Conservation (phyloP, 768 basidiomycete species). For the Neoboletus brunneissimus region DNA sequence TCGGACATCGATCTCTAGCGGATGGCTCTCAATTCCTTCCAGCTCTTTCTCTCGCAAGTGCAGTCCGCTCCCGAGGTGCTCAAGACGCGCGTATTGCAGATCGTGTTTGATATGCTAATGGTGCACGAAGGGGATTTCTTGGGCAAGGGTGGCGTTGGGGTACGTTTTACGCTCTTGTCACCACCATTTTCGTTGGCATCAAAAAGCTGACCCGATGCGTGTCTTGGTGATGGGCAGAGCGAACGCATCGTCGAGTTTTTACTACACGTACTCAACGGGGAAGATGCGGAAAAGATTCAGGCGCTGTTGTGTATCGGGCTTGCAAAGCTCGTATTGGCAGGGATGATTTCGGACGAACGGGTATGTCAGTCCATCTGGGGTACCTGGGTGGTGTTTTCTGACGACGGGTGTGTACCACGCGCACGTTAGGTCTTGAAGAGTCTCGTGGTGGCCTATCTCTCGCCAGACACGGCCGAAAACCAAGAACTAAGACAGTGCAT, state of each 20-base stretch:
- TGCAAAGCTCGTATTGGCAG: slow-evolving; percentile 80
- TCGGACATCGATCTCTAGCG: slow-evolving; percentile 9
- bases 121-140: slow-evolving; percentile 71
- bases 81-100: slow-evolving; percentile 66
- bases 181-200: not conserved
- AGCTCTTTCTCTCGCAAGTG: slow-evolving; percentile 79
- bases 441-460: slow-evolving; percentile 64
- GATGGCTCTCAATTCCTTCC: slow-evolving; percentile 53
- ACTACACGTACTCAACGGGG: slow-evolving; percentile 46
- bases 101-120: slow-evolving; percentile 85
- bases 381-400: not conserved
- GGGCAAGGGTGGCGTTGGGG: slow-evolving; percentile 40
- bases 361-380: slow-evolving; percentile 39
- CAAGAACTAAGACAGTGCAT: slow-evolving; percentile 84
- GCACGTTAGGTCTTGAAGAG: slow-evolving; percentile 43
- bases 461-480: slow-evolving; percentile 79
- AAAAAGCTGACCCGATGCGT: not conserved
- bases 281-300: slow-evolving; percentile 62
- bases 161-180: slow-evolving; percentile 16
- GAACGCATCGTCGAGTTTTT: slow-evolving; percentile 68
- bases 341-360: slow-evolving; percentile 68
- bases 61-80: slow-evolving; percentile 60
- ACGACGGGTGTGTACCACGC: not conserved
- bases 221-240: slow-evolving; percentile 30
- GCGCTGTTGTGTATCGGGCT: slow-evolving; percentile 76